phyloP scores from a whole-genome alignment of 176 grass and related monocot genomes.

The Saccharum officinarum region DNA sequence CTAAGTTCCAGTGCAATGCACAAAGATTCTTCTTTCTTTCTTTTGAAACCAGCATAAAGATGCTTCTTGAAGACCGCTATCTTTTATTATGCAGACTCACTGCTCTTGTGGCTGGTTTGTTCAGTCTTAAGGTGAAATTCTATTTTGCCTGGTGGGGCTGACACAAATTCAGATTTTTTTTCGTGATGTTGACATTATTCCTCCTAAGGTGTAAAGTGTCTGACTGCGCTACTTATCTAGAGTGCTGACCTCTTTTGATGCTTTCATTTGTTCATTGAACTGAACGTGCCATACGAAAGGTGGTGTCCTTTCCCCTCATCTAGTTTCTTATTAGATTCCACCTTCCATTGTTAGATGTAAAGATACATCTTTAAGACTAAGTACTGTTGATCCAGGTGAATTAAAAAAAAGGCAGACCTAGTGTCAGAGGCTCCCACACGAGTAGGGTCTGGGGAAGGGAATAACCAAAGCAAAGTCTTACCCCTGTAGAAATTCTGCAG shows the following conservation, averaged over 20 bases:
- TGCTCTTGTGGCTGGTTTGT: not conserved
- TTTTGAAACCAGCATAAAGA: not conserved
- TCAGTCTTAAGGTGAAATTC: not conserved
- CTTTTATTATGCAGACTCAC: not conserved
- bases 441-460: no score
- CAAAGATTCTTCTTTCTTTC: not conserved
- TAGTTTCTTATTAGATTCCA: not conserved
- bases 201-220: slow-evolving; percentile 21
- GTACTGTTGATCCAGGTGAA: not conserved
- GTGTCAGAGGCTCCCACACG: no score
- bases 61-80: not conserved
- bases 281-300: not conserved
- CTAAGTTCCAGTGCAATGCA: not conserved
- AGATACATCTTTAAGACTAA: not conserved
- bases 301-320: not conserved
- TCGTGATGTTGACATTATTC: not conserved
- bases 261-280: not conserved
- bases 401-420: no score
- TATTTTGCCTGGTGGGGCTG: not conserved
- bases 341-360: not conserved
- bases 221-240: not conserved
- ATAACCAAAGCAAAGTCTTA: no score
- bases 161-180: not conserved
- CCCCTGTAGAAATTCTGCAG: no score
- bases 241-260: slow-evolving; percentile 15